Base-by-base conservation (phyloP, 352 stramenopile species). In the Elongisporangium senticosum region DNA sequence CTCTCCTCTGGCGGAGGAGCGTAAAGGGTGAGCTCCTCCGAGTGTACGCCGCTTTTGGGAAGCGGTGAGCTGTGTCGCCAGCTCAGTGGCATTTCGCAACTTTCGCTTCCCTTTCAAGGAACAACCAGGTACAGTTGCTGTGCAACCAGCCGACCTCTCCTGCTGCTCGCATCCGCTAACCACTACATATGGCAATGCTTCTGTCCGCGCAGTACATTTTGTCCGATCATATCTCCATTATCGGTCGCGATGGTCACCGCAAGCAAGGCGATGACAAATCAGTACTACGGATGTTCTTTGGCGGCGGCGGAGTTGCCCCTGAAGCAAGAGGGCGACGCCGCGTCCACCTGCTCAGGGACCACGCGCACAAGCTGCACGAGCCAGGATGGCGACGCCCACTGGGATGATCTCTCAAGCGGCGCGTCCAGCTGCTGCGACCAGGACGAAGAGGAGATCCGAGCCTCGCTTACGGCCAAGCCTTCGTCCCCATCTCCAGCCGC, bases 351-450 rank as follows among this genome's bases (percentile, higher is more conserved):
- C 6, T 77, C 63, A 0, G 69, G 60, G 33, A 43, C 33, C 33
- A 63, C 71, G 4, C 69, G 63, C 22, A 83, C 71, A 13, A 83
- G 75, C 49, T 83, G 68, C 64, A 70, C 69, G 13, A 86, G 73
- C 26, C 63, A 70, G 53, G 71, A 79, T 24, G 55, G 47, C 4
- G 64, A 69, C 43, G 50, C 39, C 23, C 63, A 67, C 51, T 86
- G 73, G 73, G 75, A 83, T 47, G 72, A 77, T 24, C 61, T 77
- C 43, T 79, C 68, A 33, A 75, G 55, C 5, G 53, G 53, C 10
- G 61, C 63, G 33, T 77, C 72, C 20, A 75, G 65, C 51, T 71
- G 65, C 54, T 77, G 74, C 59, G 55, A 67, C 58, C 71, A 81
- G 48, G 65, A 40, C 28, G 71, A 68, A 53, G 72, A 65, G 40